These are phyloP conservation scores for Cystobasidium ongulense DNA, from an alignment of 768 basidiomycete genomes.

Conservation along the genomic window DNA sequence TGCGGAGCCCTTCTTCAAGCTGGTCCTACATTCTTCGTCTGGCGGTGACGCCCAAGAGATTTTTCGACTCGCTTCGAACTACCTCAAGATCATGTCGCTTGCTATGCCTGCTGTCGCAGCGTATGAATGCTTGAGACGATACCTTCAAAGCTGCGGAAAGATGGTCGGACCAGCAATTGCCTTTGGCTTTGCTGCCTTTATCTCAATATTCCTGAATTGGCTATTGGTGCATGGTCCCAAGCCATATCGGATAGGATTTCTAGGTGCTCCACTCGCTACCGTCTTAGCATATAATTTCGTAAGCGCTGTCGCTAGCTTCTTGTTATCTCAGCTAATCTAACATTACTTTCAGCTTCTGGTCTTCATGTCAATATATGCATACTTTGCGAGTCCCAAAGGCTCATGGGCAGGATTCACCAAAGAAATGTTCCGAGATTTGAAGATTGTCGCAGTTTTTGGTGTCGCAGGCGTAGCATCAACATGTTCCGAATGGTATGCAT, in stretches of 20 bases:
- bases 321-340: not conserved
- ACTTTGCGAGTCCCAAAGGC: not conserved
- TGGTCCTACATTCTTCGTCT: not conserved
- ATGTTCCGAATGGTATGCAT: conserved; percentile 19
- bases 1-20: conserved; percentile 11
- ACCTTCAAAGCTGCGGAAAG: conserved; percentile 1
- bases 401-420: conserved; percentile 1
- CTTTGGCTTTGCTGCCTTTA: not conserved
- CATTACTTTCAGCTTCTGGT: not conserved
- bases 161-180: conserved; percentile 20
- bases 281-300: conserved; percentile 17
- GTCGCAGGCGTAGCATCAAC: conserved; percentile 16
- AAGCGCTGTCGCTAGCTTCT: not conserved
- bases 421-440: conserved; percentile 16
- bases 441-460: conserved; percentile 1
- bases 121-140: conserved; percentile 23
- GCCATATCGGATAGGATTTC: conserved; percentile 14
- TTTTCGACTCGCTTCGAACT: not conserved
- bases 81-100: conserved; percentile 17
- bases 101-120: conserved; percentile 23
- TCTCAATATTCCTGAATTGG: conserved; percentile 12
- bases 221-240: conserved; percentile 22
- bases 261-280: conserved; percentile 9
- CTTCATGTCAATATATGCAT: not conserved
- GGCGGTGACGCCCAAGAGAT: not conserved